Percentiles rank a stretch among this genome's conserved stretches.
Conservation (phyloP, 805 yeast species). For the Candida schatavii region DNA sequence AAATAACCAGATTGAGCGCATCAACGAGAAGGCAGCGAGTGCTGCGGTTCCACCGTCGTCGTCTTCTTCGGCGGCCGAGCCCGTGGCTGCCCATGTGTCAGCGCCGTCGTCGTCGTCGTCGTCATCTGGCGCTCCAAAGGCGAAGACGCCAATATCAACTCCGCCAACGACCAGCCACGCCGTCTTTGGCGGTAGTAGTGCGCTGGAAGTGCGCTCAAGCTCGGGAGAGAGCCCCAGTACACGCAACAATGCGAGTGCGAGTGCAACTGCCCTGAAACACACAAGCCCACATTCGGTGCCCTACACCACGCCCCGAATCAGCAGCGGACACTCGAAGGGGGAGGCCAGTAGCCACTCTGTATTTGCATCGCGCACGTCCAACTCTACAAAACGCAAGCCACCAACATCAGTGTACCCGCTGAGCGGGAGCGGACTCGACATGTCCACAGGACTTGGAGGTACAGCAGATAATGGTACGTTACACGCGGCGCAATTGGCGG, state of each 20-base stretch:
- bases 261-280: not conserved
- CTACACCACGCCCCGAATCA: too few relatives aligned
- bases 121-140: not conserved
- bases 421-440: slow-evolving; percentile 14
- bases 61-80: not conserved
- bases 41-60: not conserved
- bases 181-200: too few relatives aligned
- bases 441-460: slow-evolving; percentile 29
- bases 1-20: slow-evolving; percentile 46
- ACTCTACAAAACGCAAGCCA: slow-evolving; percentile 24
- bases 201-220: too few relatives aligned
- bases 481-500: slow-evolving; percentile 46
- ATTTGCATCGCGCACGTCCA: slow-evolving; percentile 14
- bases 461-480: slow-evolving; percentile 25
- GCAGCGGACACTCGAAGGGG: not conserved
- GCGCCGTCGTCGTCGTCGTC: not conserved
- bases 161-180: not conserved
- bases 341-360: slow-evolving; percentile 10
- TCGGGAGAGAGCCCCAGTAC: not conserved
- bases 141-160: not conserved
- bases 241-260: not conserved
- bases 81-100: not conserved
- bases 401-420: slow-evolving; percentile 27
- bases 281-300: too few relatives aligned
- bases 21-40: slow-evolving; percentile 12